Evolutionary conservation across 2,329 filamentous ascomycete genomes (phyloP).

Genomic region (Hypomyces rosellus): DNA sequence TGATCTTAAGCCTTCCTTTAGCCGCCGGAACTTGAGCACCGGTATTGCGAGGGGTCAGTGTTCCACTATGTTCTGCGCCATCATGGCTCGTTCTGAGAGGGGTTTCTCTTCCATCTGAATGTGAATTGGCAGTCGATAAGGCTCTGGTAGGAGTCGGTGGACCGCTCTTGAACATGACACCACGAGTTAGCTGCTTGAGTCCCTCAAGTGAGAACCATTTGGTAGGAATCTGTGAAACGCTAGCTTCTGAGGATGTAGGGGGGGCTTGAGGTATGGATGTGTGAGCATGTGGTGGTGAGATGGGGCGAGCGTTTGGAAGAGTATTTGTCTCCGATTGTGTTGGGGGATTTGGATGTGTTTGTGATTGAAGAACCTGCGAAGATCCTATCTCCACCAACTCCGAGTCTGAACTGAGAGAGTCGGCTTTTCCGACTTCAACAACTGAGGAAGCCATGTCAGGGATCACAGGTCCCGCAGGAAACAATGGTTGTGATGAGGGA

Average conservation of each 20-base stretch:
- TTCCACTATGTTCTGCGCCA: constrained; percentile 42
- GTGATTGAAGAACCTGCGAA: constrained; percentile 7
- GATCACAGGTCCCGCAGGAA: constrained; percentile 27
- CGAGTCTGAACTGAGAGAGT: constrained; percentile 14
- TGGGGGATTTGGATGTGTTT: neutral
- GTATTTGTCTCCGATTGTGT: neutral
- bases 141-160: constrained; percentile 85
- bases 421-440: constrained; percentile 18
- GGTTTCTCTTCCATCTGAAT: constrained; percentile 38
- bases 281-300: constrained; percentile 14
- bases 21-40: constrained; percentile 62
- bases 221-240: constrained; percentile 33
- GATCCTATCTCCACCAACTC: constrained; percentile 3
- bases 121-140: constrained; percentile 58
- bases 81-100: constrained; percentile 34
- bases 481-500: constrained; percentile 45
- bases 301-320: neutral
- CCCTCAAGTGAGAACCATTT: constrained; percentile 60
- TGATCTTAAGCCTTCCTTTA: constrained; percentile 84
- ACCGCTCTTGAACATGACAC: constrained; percentile 72
- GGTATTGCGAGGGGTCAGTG: constrained; percentile 45
- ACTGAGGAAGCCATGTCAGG: constrained; percentile 21
- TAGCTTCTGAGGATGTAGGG: constrained; percentile 43
- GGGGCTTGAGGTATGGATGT: constrained; percentile 26
- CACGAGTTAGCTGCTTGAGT: constrained; percentile 85